These are phyloP conservation scores for Podaxis sp. DNA, from an alignment of 768 basidiomycete genomes.

Conservation along the genomic window DNA sequence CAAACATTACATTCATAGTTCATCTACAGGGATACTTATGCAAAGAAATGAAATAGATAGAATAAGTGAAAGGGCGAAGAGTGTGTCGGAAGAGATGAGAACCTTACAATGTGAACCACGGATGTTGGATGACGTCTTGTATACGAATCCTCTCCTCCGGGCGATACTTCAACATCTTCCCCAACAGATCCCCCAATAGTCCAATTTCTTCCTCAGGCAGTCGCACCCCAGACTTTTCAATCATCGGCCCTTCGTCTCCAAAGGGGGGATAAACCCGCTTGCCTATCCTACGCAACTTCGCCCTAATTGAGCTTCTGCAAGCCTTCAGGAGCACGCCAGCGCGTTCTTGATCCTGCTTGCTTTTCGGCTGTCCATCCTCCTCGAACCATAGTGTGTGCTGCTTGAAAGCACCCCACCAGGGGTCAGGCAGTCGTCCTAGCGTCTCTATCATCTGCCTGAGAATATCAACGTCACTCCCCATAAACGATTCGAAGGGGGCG, in stretches of 20 bases:
- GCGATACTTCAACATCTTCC: slow-evolving; percentile 37
- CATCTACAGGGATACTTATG: too few species aligned
- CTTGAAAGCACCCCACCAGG: not conserved
- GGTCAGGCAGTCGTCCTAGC: slow-evolving; percentile 24
- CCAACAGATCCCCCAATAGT: slow-evolving; percentile 36
- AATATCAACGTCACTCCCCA: slow-evolving; percentile 17
- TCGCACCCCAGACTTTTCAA: slow-evolving; percentile 24
- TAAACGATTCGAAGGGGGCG: slow-evolving; percentile 38
- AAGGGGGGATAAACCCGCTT: slow-evolving; percentile 21
- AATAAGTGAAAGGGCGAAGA: too few species aligned
- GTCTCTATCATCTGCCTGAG: slow-evolving; percentile 28
- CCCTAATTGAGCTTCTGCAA: slow-evolving; percentile 1
- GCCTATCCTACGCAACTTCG: slow-evolving; percentile 28
- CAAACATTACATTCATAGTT: too few species aligned
- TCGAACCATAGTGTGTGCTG: slow-evolving; percentile 29
- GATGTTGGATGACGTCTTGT: slow-evolving; percentile 30
- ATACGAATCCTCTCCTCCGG: slow-evolving; percentile 41
- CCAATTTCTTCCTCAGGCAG: slow-evolving; percentile 10
- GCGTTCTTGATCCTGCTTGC: slow-evolving; percentile 21
- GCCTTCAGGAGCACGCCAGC: slow-evolving; percentile 18
- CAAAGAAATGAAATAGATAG: too few species aligned
- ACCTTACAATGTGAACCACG: slow-evolving; percentile 16
- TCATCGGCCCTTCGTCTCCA: slow-evolving; percentile 29
- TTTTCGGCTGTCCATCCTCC: slow-evolving; percentile 32
- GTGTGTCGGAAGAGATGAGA: too few species aligned